Evolutionary conservation across 352 stramenopile genomes (phyloP).

Genomic region (Achlya hypogyna): DNA sequence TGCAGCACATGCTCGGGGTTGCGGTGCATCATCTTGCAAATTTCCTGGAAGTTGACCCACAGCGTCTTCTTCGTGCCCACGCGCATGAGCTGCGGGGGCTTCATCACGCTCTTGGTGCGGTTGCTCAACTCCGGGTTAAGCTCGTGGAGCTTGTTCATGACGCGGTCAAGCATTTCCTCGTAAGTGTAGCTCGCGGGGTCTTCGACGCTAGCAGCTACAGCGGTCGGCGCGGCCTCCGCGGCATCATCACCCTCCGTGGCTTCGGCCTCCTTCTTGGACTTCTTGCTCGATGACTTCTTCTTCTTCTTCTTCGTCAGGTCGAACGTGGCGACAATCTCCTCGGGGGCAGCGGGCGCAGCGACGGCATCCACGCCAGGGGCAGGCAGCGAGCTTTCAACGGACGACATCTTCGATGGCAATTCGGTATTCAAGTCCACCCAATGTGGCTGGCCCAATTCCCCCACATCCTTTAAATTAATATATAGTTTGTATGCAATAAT

Average conservation of each 20-base stretch:
- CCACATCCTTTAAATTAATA: background rate
- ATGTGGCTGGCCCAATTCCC: background rate
- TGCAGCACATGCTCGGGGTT: constrained; percentile 97
- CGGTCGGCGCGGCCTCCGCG: constrained; percentile 23
- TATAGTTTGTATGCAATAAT: background rate
- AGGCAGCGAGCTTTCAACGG: constrained; percentile 9
- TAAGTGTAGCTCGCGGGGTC: constrained; percentile 92
- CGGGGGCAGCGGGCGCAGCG: constrained; percentile 42
- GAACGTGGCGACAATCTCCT: constrained; percentile 85
- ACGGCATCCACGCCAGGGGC: constrained; percentile 31
- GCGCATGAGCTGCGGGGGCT: constrained; percentile 83
- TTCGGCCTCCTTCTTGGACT: constrained; percentile 61
- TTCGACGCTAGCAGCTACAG: constrained; percentile 33
- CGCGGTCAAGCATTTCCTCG: constrained; percentile 90
- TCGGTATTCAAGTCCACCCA: constrained; percentile 6
- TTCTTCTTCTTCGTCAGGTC: constrained; percentile 88
- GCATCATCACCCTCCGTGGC: constrained; percentile 29
- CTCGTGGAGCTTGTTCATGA: constrained; percentile 91
- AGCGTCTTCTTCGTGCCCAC: constrained; percentile 97
- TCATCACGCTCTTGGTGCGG: constrained; percentile 90
- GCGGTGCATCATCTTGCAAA: constrained; percentile 98
- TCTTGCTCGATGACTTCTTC: constrained; percentile 89
- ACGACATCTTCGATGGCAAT: background rate
- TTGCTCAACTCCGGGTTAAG: constrained; percentile 96
- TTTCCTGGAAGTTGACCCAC: constrained; percentile 99